These are phyloP conservation scores for Suillus ampliporus DNA, from an alignment of 768 basidiomycete species.

Conservation along the genomic window DNA sequence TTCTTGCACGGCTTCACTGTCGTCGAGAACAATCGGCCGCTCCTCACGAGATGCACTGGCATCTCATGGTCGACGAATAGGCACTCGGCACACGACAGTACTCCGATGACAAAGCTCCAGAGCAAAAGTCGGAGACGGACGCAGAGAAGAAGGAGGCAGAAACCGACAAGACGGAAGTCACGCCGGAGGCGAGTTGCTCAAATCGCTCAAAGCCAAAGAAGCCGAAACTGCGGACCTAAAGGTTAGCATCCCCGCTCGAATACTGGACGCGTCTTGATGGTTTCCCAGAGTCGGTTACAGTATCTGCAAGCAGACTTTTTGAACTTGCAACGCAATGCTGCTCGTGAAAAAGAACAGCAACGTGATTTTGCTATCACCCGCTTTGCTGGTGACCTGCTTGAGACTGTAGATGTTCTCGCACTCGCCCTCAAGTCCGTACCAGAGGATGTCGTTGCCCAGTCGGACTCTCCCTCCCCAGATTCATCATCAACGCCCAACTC, in stretches of 20 bases:
- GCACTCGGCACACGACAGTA: constrained; percentile 51
- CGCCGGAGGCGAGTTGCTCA: constrained; percentile 44
- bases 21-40: constrained; percentile 53
- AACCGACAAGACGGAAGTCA: constrained; percentile 27
- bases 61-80: constrained; percentile 33
- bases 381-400: constrained; percentile 89
- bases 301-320: constrained; percentile 96
- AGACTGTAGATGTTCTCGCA: constrained; percentile 88
- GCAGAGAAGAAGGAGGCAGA: constrained; percentile 23
- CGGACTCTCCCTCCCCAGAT: constrained; percentile 31
- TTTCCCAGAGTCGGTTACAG: constrained; percentile 76
- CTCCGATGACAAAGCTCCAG: constrained; percentile 57
- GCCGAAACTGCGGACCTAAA: constrained; percentile 83
- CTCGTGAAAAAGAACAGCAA: constrained; percentile 90
- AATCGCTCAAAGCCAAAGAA: constrained; percentile 81
- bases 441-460: constrained; percentile 44
- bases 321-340: constrained; percentile 91
- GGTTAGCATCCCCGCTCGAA: constrained; percentile 50
- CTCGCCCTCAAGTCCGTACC: constrained; percentile 86
- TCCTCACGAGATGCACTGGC: constrained; percentile 33
- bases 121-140: constrained; percentile 31
- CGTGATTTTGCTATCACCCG: constrained; percentile 91
- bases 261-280: constrained; percentile 15
- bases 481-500: constrained; percentile 36
- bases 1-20: constrained; percentile 62